Percentiles rank a stretch among this genome's conserved stretches.
These are phyloP conservation scores for Talaromyces sp. DNA, from an alignment of 2,329 filamentous ascomycete genomes.

Conservation along the genomic window DNA sequence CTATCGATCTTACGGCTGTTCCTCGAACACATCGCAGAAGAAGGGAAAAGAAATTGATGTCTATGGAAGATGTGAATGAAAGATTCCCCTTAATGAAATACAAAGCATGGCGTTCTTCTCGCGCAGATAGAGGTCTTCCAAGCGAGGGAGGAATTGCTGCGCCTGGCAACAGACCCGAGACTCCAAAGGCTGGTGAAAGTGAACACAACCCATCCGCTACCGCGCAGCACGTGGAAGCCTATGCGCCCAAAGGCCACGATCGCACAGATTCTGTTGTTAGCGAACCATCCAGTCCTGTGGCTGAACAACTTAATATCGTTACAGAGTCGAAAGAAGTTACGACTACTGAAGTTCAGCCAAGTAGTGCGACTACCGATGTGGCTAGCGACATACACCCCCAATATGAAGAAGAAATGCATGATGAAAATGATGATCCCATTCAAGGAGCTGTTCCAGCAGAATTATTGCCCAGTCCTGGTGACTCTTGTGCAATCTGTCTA, in stretches of 20 bases:
- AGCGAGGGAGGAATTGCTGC: conserved; percentile 78
- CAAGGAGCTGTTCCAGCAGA: conserved; percentile 78
- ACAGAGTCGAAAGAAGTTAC: conserved; percentile 13
- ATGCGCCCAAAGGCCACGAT: conserved; percentile 24
- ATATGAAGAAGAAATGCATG: conserved; percentile 2
- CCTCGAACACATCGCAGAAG: conserved; percentile 79
- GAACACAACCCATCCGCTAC: conserved; percentile 24
- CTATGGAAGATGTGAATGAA: conserved; percentile 97
- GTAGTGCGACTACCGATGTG: conserved; percentile 10
- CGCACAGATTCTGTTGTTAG: conserved; percentile 19
- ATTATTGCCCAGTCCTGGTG: conserved; percentile 74
- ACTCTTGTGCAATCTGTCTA: conserved; percentile 94
- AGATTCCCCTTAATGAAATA: conserved; percentile 96
- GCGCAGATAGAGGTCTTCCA: conserved; percentile 78
- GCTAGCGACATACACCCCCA: background rate
- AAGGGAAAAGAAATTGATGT: conserved; percentile 97
- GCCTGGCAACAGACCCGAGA: conserved; percentile 66
- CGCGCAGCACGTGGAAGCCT: conserved; percentile 22
- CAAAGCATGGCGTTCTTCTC: conserved; percentile 84
- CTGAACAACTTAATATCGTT: conserved; percentile 18
- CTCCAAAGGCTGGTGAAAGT: conserved; percentile 63
- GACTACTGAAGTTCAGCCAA: background rate
- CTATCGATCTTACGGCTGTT: conserved; percentile 82
- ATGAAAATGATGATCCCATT: conserved; percentile 67
- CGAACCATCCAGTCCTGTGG: conserved; percentile 19